Percentiles rank a stretch among this genome's conserved stretches.
Evolutionary conservation across 2,329 filamentous ascomycete genomes (phyloP).

Genomic region (Paradendryphiella salina): DNA sequence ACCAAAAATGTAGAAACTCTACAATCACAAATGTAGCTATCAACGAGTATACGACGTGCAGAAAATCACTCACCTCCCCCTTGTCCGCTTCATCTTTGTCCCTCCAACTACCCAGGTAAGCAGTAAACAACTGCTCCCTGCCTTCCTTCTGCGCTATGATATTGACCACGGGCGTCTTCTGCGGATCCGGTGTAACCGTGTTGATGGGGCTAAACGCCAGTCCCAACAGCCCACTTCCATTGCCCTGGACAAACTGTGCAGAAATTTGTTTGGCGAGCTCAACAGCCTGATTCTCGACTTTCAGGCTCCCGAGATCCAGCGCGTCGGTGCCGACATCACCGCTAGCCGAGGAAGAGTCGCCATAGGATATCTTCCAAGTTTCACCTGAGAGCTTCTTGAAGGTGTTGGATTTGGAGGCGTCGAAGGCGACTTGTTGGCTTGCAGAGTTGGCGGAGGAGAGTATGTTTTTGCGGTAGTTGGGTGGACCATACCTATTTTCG

Average conservation of each 20-base stretch:
- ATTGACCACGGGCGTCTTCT: conserved; percentile 62
- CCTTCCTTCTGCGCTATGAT: conserved; percentile 39
- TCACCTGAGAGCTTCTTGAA: conserved; percentile 49
- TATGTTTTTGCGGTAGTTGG: conserved; percentile 24
- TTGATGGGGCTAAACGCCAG: conserved; percentile 63
- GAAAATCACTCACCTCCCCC: conserved; percentile 9
- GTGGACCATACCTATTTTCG: conserved; percentile 28
- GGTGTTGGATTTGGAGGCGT: conserved; percentile 43
- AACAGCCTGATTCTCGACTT: conserved; percentile 62
- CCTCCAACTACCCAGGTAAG: conserved; percentile 26
- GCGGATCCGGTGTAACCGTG: conserved; percentile 54
- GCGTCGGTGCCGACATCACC: conserved; percentile 67
- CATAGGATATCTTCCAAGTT: conserved; percentile 65
- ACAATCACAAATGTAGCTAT: background rate
- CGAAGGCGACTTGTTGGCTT: conserved; percentile 61
- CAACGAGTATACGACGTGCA: rapidly evolving
- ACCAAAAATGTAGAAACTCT: conserved; percentile 50
- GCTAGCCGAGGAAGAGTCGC: conserved; percentile 63
- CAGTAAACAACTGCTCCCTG: conserved; percentile 22
- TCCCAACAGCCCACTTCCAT: conserved; percentile 62
- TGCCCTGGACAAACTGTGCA: conserved; percentile 53
- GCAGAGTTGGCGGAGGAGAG: conserved; percentile 50
- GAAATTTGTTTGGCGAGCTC: conserved; percentile 65
- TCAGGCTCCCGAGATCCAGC: conserved; percentile 62
- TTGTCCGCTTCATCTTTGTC: conserved; percentile 25